Percentiles rank a stretch among this genome's conserved stretches.
phyloP scores from a whole-genome alignment of 345 rosid genomes.

The Erysimum cheiranthoides region DNA sequence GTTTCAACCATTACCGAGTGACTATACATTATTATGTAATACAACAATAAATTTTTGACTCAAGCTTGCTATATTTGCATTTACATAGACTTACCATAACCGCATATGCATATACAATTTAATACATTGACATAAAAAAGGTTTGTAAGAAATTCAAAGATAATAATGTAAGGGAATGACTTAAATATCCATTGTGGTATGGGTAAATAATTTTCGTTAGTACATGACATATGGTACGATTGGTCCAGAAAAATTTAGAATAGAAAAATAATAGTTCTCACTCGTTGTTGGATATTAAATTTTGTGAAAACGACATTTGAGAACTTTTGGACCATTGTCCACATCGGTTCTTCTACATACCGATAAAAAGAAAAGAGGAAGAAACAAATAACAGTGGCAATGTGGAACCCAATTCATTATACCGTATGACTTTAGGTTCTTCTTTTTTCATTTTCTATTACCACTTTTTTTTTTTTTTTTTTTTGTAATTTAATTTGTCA shows the following conservation, averaged over 20 bases:
- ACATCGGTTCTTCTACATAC: conserved; percentile 28
- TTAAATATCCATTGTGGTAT: neutral
- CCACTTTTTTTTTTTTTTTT: neutral
- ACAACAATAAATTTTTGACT: neutral
- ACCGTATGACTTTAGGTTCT: conserved; percentile 10
- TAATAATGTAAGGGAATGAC: neutral
- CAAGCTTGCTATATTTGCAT: neutral
- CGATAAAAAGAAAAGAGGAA: neutral
- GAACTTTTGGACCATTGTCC: conserved; percentile 39
- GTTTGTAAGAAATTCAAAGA: neutral
- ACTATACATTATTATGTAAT: neutral
- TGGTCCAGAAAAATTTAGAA: conserved; percentile 3
- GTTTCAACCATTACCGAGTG: neutral
- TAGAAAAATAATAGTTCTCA: conserved; percentile 27
- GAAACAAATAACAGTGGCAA: conserved; percentile 12
- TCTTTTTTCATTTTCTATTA: neutral
- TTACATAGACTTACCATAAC: neutral
- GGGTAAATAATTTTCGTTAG: conserved; percentile 9
- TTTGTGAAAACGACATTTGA: conserved; percentile 16
- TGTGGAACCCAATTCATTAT: conserved; percentile 27
- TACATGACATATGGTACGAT: conserved; percentile 1
- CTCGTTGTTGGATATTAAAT: conserved; percentile 29
- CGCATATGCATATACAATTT: neutral
- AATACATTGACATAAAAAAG: neutral
- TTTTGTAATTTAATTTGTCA: neutral